Conservation (phyloP, 202 grass and related monocot genomes). For the Miscanthus sacchariflorus region DNA sequence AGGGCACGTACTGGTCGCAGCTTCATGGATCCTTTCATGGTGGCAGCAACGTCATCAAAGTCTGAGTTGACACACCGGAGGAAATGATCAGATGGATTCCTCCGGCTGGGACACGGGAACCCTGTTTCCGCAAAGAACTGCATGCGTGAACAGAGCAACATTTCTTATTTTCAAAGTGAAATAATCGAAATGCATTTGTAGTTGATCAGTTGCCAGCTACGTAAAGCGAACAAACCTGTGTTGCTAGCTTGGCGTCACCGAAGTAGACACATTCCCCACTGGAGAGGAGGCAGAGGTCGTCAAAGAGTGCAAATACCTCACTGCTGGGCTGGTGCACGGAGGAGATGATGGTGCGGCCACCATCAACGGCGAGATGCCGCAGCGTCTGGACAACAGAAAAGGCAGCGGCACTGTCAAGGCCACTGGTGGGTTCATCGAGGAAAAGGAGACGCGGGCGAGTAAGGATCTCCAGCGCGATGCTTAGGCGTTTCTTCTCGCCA, state of each 20-base stretch:
- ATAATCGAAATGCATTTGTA: not conserved
- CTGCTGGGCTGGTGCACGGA: slow-evolving; percentile 98
- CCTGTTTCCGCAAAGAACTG: slow-evolving; percentile 97
- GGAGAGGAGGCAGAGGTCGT: slow-evolving; percentile 92
- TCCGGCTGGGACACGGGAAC: slow-evolving; percentile 86
- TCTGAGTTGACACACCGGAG: slow-evolving; percentile 95
- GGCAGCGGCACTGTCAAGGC: slow-evolving; percentile 87
- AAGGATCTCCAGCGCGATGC: slow-evolving; percentile 96
- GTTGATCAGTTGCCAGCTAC: not conserved
- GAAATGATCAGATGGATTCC: slow-evolving; percentile 96
- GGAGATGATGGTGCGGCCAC: slow-evolving; percentile 77
- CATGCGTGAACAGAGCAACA: slow-evolving; percentile 19
- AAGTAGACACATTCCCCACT: slow-evolving; percentile 87
- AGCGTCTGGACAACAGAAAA: slow-evolving; percentile 95
- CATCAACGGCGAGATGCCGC: slow-evolving; percentile 77
- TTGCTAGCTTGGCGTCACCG: slow-evolving; percentile 81
- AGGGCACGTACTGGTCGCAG: slow-evolving; percentile 61
- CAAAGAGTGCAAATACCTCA: slow-evolving; percentile 90
- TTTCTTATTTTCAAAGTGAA: not conserved
- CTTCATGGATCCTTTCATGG: slow-evolving; percentile 91
- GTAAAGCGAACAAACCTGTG: slow-evolving; percentile 53
- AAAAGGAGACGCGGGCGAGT: slow-evolving; percentile 87
- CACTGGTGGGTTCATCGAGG: slow-evolving; percentile 94
- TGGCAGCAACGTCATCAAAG: slow-evolving; percentile 77
- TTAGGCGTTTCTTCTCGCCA: slow-evolving; percentile 94